Evolutionary conservation across 2,329 filamentous ascomycete species (phyloP).

Genomic region (Alternaria atra): DNA sequence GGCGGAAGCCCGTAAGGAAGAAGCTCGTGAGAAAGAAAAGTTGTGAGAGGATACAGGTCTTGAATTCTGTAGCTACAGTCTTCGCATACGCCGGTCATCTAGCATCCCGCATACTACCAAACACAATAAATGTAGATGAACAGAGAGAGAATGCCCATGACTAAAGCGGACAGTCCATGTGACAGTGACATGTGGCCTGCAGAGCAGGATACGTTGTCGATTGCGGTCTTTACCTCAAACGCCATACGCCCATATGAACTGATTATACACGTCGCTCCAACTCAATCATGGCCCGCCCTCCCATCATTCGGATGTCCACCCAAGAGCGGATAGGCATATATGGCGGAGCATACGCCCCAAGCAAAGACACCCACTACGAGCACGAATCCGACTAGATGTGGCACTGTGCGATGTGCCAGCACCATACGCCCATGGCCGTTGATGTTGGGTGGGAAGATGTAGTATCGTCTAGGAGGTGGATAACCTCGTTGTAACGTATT

Average conservation of each 20-base stretch:
- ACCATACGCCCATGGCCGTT: constrained; percentile 33
- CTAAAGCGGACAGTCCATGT: no score
- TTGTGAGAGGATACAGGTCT: neutral
- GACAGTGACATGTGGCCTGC: neutral
- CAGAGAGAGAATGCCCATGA: neutral
- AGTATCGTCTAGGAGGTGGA: constrained; percentile 24
- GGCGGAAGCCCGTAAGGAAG: neutral
- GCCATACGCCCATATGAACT: neutral
- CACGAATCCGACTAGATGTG: constrained; percentile 27
- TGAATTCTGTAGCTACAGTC: neutral
- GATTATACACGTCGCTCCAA: neutral
- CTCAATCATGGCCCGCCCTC: neutral
- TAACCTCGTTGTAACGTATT: constrained; percentile 16
- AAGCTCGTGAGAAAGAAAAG: neutral
- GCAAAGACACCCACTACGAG: constrained; percentile 27
- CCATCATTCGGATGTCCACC: constrained; percentile 16
- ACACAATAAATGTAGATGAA: neutral
- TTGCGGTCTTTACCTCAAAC: neutral
- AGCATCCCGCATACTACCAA: neutral
- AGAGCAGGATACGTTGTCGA: neutral
- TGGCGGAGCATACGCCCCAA: constrained; percentile 33
- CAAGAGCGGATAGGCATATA: constrained; percentile 26
- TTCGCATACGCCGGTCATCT: neutral
- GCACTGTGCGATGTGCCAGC: constrained; percentile 27
- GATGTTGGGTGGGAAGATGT: constrained; percentile 36